Evolutionary conservation across 495 filamentous ascomycete species (phyloP).

Genomic region (Chaetomidium leptoderma): DNA sequence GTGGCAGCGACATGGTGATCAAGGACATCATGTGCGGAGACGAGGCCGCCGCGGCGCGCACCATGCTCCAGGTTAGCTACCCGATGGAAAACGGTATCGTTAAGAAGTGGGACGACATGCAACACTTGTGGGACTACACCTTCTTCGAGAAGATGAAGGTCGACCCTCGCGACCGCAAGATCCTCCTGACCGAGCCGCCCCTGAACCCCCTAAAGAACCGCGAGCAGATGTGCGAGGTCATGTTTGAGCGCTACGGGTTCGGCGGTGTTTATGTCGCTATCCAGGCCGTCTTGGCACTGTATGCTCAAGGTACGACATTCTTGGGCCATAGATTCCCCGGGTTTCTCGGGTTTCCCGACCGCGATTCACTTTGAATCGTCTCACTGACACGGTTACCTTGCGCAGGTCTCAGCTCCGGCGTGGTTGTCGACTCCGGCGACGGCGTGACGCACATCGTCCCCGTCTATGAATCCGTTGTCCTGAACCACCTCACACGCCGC

Average conservation of each 20-base stretch:
- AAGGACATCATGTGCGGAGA: slow-evolving; percentile 99
- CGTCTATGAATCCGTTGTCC: slow-evolving; percentile 93
- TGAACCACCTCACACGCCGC: slow-evolving; percentile 91
- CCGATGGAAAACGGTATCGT: slow-evolving; percentile 99
- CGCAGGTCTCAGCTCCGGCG: slow-evolving; percentile 83
- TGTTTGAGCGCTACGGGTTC: slow-evolving; percentile 96
- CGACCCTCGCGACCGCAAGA: slow-evolving; percentile 88
- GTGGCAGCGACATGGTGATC: slow-evolving; percentile 58
- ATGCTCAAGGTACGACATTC: slow-evolving; percentile 88
- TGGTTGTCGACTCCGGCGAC: slow-evolving; percentile 96
- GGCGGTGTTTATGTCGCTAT: slow-evolving; percentile 98
- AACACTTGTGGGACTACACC: slow-evolving; percentile 98
- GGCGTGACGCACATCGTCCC: slow-evolving; percentile 98
- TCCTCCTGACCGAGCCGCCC: slow-evolving; percentile 94
- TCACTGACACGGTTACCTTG: neutral
- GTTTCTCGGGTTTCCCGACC: neutral
- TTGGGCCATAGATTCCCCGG: too few relatives aligned
- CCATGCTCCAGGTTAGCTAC: slow-evolving; percentile 96
- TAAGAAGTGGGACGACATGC: slow-evolving; percentile 99
- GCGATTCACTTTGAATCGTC: neutral
- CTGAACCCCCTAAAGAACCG: slow-evolving; percentile 96
- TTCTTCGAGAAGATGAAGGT: slow-evolving; percentile 95
- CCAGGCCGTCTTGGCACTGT: slow-evolving; percentile 94
- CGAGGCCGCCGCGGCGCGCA: slow-evolving; percentile 90
- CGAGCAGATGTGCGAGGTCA: slow-evolving; percentile 95